A percentile compares a stretch with the other conserved stretches of the same genome.
Evolutionary conservation across 208 protist species (phyloP).

Genomic region (Tritrichomonas musculus): DNA sequence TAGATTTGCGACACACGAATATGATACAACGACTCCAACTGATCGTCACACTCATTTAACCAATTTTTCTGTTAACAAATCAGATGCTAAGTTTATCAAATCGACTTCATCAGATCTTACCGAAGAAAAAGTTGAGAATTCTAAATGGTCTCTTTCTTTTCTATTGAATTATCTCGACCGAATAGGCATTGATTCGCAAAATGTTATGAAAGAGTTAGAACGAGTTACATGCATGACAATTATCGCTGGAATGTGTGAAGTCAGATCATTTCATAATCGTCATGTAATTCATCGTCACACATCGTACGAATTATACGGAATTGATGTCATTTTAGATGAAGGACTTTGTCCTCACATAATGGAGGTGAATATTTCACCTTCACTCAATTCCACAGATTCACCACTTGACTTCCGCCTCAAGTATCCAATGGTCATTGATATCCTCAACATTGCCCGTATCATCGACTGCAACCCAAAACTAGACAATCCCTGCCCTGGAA

Average conservation of each 20-base stretch:
- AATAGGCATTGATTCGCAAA: background rate
- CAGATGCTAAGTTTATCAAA: background rate
- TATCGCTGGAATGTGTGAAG: background rate
- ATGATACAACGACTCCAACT: background rate
- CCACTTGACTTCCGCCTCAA: background rate
- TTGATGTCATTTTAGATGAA: constrained; percentile 80
- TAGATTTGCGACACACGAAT: background rate
- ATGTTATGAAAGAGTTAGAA: constrained; percentile 7
- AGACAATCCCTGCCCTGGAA: background rate
- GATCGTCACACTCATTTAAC: constrained; percentile 44
- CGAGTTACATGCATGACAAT: background rate
- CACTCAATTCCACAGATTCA: background rate
- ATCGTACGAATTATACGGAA: constrained; percentile 86
- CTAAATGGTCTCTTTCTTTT: constrained; percentile 44
- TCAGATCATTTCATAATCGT: background rate
- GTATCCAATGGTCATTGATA: background rate
- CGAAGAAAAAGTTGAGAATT: constrained; percentile 26
- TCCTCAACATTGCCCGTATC: background rate
- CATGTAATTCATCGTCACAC: background rate
- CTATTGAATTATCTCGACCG: background rate
- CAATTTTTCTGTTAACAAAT: background rate
- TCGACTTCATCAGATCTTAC: background rate
- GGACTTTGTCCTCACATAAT: constrained; percentile 79
- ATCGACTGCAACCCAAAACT: background rate
- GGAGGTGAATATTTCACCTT: constrained; percentile 73